phyloP scores from a whole-genome alignment of 176 grass and related monocot genomes.

The Cenchrus purpureus region DNA sequence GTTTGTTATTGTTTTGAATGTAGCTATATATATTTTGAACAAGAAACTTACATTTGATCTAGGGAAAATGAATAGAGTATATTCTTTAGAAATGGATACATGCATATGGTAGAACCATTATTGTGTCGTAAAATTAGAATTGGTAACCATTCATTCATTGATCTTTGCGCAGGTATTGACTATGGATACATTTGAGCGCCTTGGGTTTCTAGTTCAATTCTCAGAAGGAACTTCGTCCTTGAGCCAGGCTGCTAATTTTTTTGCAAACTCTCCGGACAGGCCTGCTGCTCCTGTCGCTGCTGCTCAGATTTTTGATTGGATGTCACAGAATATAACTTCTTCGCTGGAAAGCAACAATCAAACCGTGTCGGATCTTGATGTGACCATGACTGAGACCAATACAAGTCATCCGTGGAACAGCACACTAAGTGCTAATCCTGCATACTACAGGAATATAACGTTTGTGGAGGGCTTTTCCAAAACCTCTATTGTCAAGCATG shows the following conservation, averaged over 20 bases:
- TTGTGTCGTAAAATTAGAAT: not conserved
- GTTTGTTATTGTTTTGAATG: too few species aligned
- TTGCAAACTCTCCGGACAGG: constrained; percentile 98
- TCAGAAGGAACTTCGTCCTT: constrained; percentile 69
- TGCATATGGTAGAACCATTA: not conserved
- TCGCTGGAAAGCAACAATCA: constrained; percentile 69
- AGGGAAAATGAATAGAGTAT: not conserved
- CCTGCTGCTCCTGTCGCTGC: constrained; percentile 80
- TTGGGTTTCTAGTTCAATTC: constrained; percentile 88
- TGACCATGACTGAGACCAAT: constrained; percentile 81
- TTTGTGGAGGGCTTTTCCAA: constrained; percentile 98
- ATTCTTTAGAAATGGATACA: not conserved
- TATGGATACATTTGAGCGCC: constrained; percentile 87
- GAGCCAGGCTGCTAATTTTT: constrained; percentile 82
- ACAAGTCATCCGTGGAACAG: constrained; percentile 59
- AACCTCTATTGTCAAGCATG: constrained; percentile 90
- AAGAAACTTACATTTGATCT: not conserved
- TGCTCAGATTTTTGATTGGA: constrained; percentile 84
- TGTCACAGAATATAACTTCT: constrained; percentile 75
- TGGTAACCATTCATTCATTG: constrained; percentile 7
- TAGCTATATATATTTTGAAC: too few species aligned
- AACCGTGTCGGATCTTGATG: constrained; percentile 65
- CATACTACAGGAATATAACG: constrained; percentile 73
- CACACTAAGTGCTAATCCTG: constrained; percentile 52
- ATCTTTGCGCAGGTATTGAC: constrained; percentile 72